Conservation (phyloP, 177 flowering plant species). For the Vitis hybrid region DNA sequence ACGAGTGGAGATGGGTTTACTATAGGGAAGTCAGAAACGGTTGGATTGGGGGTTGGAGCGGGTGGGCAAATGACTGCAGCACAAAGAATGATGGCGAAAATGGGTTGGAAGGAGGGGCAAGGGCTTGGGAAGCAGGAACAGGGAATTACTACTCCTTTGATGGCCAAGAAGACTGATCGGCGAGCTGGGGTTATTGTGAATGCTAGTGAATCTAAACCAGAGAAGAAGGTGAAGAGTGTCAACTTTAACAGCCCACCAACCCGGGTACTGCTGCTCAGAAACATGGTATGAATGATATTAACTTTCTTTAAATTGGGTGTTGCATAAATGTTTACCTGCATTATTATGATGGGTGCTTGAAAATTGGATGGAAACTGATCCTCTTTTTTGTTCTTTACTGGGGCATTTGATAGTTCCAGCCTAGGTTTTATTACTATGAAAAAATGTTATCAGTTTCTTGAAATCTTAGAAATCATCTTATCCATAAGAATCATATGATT, state of each 20-base stretch:
- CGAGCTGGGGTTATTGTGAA: conserved; percentile 97
- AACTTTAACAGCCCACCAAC: conserved; percentile 81
- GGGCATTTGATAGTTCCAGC: too few species aligned
- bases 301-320: conserved; percentile 4
- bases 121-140: conserved; percentile 98
- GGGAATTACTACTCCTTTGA: conserved; percentile 93
- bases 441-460: too few species aligned
- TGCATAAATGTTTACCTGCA: too few species aligned
- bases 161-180: conserved; percentile 97
- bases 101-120: conserved; percentile 99
- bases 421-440: too few species aligned
- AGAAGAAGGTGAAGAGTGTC: conserved; percentile 89
- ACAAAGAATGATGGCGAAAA: conserved; percentile 99
- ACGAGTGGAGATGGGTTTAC: conserved; percentile 63
- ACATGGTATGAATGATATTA: conserved; percentile 65
- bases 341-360: too few species aligned
- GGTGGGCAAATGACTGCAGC: conserved; percentile 99
- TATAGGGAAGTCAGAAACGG: conserved; percentile 85
- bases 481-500: too few species aligned
- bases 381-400: too few species aligned
- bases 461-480: too few species aligned
- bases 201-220: conserved; percentile 75
- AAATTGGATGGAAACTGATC: too few species aligned
- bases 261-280: conserved; percentile 83
- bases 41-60: conserved; percentile 91